phyloP scores from a whole-genome alignment of 768 basidiomycete species.

The Trametes cubensis region DNA sequence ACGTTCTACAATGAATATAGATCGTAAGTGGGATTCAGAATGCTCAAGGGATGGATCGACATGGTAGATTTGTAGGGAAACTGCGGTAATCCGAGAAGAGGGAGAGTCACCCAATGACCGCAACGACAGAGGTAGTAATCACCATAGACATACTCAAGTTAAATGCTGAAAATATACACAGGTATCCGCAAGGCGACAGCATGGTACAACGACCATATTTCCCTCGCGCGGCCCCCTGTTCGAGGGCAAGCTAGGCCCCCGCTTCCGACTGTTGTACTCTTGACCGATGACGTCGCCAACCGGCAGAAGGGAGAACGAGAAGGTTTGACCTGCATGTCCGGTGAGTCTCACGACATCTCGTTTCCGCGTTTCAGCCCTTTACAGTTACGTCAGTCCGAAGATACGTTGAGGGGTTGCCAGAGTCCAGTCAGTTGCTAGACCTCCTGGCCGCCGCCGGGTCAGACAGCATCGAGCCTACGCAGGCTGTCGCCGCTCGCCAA shows the following conservation, averaged over 20 bases:
- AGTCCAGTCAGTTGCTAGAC: constrained; percentile 72
- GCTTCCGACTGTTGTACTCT: constrained; percentile 68
- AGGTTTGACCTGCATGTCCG: constrained; percentile 63
- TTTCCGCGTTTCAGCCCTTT: not conserved
- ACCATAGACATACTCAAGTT: not conserved
- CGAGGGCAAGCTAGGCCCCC: constrained; percentile 50
- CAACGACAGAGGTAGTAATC: constrained; percentile 80
- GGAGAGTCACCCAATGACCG: constrained; percentile 89
- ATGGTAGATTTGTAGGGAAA: constrained; percentile 55
- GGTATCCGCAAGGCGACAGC: constrained; percentile 86
- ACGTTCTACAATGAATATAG: constrained; percentile 87
- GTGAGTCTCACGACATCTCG: constrained; percentile 39
- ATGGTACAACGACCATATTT: constrained; percentile 85
- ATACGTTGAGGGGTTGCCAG: constrained; percentile 78
- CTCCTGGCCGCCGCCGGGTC: constrained; percentile 72
- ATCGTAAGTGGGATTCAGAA: constrained; percentile 53
- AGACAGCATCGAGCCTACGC: constrained; percentile 65
- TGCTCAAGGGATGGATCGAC: not conserved
- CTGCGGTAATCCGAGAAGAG: constrained; percentile 74
- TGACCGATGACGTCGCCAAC: constrained; percentile 91
- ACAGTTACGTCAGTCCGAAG: constrained; percentile 54
- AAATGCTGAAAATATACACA: constrained; percentile 34
- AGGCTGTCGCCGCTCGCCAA: constrained; percentile 53
- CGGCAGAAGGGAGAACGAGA: constrained; percentile 70
- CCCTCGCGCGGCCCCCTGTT: constrained; percentile 50